Evolutionary conservation across 768 basidiomycete species (phyloP).

Genomic region (Psilocybe azurescens): DNA sequence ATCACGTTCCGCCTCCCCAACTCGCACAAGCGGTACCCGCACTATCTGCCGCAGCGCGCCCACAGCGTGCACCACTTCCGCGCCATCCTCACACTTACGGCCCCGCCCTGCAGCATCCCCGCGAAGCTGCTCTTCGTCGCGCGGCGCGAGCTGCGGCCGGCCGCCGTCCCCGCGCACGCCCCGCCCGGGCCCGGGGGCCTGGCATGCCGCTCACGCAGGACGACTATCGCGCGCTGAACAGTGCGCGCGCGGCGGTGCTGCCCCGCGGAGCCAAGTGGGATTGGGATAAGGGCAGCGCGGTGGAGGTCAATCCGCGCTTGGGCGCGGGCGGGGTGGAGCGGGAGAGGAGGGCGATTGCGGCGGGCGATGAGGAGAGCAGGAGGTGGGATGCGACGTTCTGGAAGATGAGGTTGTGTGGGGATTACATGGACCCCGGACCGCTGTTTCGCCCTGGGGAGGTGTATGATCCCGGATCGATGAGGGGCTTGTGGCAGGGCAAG

Average conservation of each 20-base stretch:
- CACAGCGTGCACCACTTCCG: conserved; percentile 18
- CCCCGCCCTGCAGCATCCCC: conserved; percentile 44
- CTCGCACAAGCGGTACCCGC: conserved; percentile 17
- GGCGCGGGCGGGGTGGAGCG: not conserved
- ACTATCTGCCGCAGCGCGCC: conserved; percentile 20
- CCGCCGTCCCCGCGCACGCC: conserved; percentile 46
- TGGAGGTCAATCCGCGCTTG: conserved; percentile 5
- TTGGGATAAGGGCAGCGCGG: conserved; percentile 26
- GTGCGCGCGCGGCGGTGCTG: conserved; percentile 36
- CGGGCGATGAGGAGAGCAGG: conserved; percentile 37
- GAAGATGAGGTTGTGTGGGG: conserved; percentile 51
- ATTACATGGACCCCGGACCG: conserved; percentile 30
- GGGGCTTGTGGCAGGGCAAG: conserved; percentile 67
- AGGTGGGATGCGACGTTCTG: conserved; percentile 66
- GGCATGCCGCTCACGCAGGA: conserved; percentile 49
- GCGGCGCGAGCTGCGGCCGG: conserved; percentile 53
- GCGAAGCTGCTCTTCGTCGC: conserved; percentile 71
- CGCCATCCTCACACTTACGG: conserved; percentile 35
- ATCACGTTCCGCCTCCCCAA: not conserved
- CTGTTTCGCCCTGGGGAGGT: conserved; percentile 34
- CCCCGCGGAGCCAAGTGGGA: conserved; percentile 33
- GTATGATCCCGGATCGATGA: conserved; percentile 57
- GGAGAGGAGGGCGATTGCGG: not conserved
- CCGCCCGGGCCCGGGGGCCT: conserved; percentile 15
- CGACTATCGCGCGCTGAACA: conserved; percentile 65